Base-by-base conservation (phyloP, 1,284 basidiomycete species). In the Sporisorium scitamineum region DNA sequence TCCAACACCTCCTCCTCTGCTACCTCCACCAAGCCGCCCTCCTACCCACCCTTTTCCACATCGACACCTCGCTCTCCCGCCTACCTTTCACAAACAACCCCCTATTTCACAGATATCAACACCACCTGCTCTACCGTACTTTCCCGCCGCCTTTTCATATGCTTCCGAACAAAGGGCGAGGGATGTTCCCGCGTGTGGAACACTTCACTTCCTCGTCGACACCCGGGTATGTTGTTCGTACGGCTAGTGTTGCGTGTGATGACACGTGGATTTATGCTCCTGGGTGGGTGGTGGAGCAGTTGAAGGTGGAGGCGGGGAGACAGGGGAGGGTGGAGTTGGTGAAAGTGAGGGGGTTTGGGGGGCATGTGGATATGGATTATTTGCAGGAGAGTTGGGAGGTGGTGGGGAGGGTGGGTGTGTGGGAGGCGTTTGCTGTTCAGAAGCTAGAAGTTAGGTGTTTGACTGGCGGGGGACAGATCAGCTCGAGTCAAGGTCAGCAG, bases 311-410 rank as follows among this genome's bases (percentile, higher is more conserved):
- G 5, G 55, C 53, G 0, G n/a, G 31, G 4, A 24, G 5, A 22
- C 20, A 37, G 24, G 58, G 26, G 0, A 58, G 22, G 5, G 52
- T 62, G 7, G 20, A 47, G 3, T 0, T 61, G 50, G 42, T 44
- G 4, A 50, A 29, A n/a, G 45, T 32, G 2, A 18, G 10, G 2
- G 24, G 26, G 3, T 63, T 45, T 5, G 14, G 9, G 0, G 54
- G 64, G 27, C 74, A 79, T 37, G 47, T 79, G 4, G 78, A 79
- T 52, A 54, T 66, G 45, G 78, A 79, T 42, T 75, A 79, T 59
- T 31, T 79, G 14, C 2, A 14, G 2, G 67, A 79, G 52, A 58
- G 16, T 18, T 52, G 44, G 47, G 32, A 13, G 14, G 7, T 44
- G 39, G 52, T 62, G 5, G 13, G 22, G 2, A 6, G 55, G 26